These are phyloP conservation scores for Fraxinus cuspidata DNA, from an alignment of 257 asterid genomes.

Conservation along the genomic window DNA sequence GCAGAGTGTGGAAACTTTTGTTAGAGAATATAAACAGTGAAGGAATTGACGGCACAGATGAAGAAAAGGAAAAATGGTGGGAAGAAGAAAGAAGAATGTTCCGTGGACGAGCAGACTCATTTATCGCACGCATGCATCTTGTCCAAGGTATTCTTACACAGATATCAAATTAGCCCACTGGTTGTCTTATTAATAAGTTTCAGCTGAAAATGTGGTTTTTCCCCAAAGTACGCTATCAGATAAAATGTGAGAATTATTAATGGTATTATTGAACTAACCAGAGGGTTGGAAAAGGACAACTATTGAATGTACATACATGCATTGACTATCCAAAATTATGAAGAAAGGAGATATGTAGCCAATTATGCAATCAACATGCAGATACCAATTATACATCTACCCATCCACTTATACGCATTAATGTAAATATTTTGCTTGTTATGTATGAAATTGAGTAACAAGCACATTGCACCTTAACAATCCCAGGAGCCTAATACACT, in stretches of 20 bases:
- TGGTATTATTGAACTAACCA: background rate
- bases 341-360: background rate
- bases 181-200: conserved; percentile 5
- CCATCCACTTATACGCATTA: background rate
- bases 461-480: background rate
- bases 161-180: conserved; percentile 14
- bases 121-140: conserved; percentile 77
- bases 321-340: background rate
- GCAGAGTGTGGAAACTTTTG: conserved; percentile 64
- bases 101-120: conserved; percentile 62
- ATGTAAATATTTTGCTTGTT: background rate
- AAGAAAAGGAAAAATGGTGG: conserved; percentile 63
- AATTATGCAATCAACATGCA: background rate
- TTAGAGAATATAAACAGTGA: conserved; percentile 55
- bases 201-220: conserved; percentile 11
- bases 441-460: background rate
- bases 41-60: conserved; percentile 58
- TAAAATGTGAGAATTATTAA: background rate
- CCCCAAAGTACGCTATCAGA: background rate
- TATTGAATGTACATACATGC: background rate
- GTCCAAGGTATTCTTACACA: conserved; percentile 56
- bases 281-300: background rate
- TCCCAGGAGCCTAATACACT: background rate
- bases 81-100: conserved; percentile 65
- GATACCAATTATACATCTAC: background rate